A percentile compares a stretch with the other conserved stretches of the same genome.
These are phyloP conservation scores for Ceratobasidium sp. DNA, from an alignment of 1,284 basidiomycete genomes.

Conservation along the genomic window DNA sequence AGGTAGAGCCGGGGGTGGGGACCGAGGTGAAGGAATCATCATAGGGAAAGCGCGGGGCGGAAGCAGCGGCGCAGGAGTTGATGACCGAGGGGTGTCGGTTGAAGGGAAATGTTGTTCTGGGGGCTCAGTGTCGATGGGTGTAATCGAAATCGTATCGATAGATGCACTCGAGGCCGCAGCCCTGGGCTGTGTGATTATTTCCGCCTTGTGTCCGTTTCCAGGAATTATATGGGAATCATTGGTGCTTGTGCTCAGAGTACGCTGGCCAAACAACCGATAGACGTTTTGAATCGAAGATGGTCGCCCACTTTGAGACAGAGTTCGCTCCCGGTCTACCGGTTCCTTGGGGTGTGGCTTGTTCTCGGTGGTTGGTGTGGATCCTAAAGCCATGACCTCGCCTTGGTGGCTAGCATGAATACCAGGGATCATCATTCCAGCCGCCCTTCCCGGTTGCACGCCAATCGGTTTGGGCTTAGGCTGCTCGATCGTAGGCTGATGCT, in stretches of 20 bases:
- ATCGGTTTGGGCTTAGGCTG: conserved; percentile 38
- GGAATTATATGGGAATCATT: conserved; percentile 2
- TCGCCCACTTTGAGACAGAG: conserved; percentile 13
- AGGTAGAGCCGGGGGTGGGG: conserved; percentile 12
- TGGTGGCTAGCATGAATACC: conserved; percentile 44
- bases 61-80: conserved; percentile 1
- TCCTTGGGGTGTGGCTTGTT: not conserved
- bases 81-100: not conserved
- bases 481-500: not conserved
- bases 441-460: conserved; percentile 41
- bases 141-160: conserved; percentile 31
- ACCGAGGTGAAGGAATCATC: not conserved
- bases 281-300: conserved; percentile 40
- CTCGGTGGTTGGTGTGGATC: conserved; percentile 24
- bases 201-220: not conserved
- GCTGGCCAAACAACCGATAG: conserved; percentile 40
- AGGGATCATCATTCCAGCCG: conserved; percentile 43
- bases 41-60: conserved; percentile 14
- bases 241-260: conserved; percentile 25
- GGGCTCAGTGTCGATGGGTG: conserved; percentile 17
- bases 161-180: conserved; percentile 29
- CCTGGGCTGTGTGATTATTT: conserved; percentile 25
- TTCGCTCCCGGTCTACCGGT: conserved; percentile 13
- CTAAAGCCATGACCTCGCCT: conserved; percentile 43
- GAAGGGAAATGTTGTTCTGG: conserved; percentile 7